phyloP scores from a whole-genome alignment of 2,329 filamentous ascomycete genomes.

The Curvularia spicifera region DNA sequence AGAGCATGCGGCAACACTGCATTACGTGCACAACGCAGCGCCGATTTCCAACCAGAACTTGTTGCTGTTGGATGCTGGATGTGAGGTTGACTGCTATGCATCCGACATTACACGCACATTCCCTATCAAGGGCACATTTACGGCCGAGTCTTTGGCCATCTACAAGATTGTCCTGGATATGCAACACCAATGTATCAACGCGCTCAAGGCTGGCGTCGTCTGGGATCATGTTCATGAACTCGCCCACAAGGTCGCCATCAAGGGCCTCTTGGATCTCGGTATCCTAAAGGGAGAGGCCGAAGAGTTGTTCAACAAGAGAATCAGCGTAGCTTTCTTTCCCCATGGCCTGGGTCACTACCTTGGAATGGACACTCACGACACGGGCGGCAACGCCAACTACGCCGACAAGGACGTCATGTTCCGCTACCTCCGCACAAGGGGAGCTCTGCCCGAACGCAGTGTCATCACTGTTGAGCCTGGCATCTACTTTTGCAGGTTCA shows the following conservation, averaged over 20 bases:
- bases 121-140: slow-evolving; percentile 70
- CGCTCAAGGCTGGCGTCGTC: slow-evolving; percentile 73
- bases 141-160: slow-evolving; percentile 56
- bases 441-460: slow-evolving; percentile 74
- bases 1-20: slow-evolving; percentile 79
- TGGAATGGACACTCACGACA: slow-evolving; percentile 61
- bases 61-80: slow-evolving; percentile 83
- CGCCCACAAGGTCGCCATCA: slow-evolving; percentile 82
- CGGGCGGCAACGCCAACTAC: slow-evolving; percentile 58
- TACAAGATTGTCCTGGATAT: slow-evolving; percentile 86
- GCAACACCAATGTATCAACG: slow-evolving; percentile 78
- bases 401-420: slow-evolving; percentile 82
- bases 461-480: slow-evolving; percentile 97
- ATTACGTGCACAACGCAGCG: slow-evolving; percentile 70
- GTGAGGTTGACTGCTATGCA: slow-evolving; percentile 58
- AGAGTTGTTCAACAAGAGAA: slow-evolving; percentile 53
- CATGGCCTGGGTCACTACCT: slow-evolving; percentile 60
- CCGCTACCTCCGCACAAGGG: slow-evolving; percentile 81
- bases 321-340: slow-evolving; percentile 59
- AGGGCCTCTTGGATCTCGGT: slow-evolving; percentile 76
- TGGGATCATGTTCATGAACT: slow-evolving; percentile 84
- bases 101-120: slow-evolving; percentile 82
- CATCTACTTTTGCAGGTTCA: slow-evolving; percentile 77
- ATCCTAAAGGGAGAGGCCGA: slow-evolving; percentile 69
- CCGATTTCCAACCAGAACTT: slow-evolving; percentile 69